Evolutionary conservation across 2,329 filamentous ascomycete species (phyloP).

Genomic region (Blumeria graminis): DNA sequence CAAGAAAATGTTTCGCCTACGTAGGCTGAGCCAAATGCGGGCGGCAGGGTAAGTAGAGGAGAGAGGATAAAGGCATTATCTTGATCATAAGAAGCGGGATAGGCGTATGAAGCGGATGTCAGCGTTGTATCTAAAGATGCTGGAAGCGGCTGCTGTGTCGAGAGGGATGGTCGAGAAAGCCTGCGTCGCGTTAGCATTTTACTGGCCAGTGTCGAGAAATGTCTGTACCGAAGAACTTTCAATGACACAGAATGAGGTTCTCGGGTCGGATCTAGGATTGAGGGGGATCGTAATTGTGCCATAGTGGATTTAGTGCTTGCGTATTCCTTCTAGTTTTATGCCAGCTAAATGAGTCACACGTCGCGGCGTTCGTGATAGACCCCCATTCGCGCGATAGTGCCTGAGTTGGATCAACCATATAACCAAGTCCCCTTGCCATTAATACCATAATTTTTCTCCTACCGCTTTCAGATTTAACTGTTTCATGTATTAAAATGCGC

Average conservation of each 20-base stretch:
- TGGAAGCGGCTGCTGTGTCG: constrained; percentile 41
- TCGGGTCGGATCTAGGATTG: constrained; percentile 22
- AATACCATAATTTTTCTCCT: too few relatives aligned
- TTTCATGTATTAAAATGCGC: too few relatives aligned
- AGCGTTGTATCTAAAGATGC: constrained; percentile 12
- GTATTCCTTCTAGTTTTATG: not conserved
- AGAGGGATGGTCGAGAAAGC: constrained; percentile 59
- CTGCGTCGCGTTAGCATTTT: constrained; percentile 20
- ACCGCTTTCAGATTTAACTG: too few relatives aligned
- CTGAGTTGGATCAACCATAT: too few relatives aligned
- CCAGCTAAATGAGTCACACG: not conserved
- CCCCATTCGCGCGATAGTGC: not conserved
- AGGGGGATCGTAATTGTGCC: constrained; percentile 12
- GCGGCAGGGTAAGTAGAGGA: constrained; percentile 56
- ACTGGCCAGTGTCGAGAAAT: not conserved
- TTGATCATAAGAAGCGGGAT: constrained; percentile 26
- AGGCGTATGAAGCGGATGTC: constrained; percentile 47
- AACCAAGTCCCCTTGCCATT: too few relatives aligned
- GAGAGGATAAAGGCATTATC: constrained; percentile 27
- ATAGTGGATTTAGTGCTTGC: constrained; percentile 3
- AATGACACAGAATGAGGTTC: constrained; percentile 59
- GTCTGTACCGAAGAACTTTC: constrained; percentile 41
- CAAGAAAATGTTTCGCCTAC: constrained; percentile 90
- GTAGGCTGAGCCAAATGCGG: constrained; percentile 81
- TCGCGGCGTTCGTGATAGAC: not conserved